Percentiles rank a stretch among this genome's conserved stretches.
Conservation (phyloP, 306 rosid species). For the Rosa lucieae region DNA sequence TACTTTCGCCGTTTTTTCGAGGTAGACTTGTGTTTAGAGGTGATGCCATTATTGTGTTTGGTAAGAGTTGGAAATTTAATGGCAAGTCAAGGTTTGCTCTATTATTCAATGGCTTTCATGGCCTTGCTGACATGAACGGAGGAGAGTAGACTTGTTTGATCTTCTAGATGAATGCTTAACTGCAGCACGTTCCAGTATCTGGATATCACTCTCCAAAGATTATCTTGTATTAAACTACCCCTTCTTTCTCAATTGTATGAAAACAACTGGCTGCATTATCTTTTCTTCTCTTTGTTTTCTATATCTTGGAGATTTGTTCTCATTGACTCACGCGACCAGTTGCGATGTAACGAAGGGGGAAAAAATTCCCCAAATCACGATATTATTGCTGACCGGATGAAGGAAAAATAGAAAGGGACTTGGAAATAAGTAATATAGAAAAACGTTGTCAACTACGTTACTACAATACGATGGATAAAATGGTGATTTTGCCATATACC, state of each 20-base stretch:
- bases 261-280: not conserved
- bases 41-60: constrained; percentile 7
- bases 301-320: not conserved
- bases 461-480: not conserved
- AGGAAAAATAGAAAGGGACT: not conserved
- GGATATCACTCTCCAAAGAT: not conserved
- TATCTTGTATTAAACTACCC: not conserved
- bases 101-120: not conserved
- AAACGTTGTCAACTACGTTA: not conserved
- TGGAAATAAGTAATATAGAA: not conserved
- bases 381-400: not conserved
- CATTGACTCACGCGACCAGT: not conserved
- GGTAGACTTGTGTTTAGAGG: not conserved
- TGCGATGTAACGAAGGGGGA: not conserved
- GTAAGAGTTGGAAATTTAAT: not conserved
- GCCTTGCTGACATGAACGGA: not conserved
- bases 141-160: not conserved
- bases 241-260: not conserved
- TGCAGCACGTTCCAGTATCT: not conserved
- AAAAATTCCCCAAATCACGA: not conserved
- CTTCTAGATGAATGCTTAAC: not conserved
- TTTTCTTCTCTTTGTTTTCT: not conserved
- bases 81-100: not conserved
- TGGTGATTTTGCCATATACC: too few relatives aligned
- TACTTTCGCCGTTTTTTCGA: not conserved